phyloP scores from a whole-genome alignment of 2,329 filamentous ascomycete genomes.

The Penicillium hordei region DNA sequence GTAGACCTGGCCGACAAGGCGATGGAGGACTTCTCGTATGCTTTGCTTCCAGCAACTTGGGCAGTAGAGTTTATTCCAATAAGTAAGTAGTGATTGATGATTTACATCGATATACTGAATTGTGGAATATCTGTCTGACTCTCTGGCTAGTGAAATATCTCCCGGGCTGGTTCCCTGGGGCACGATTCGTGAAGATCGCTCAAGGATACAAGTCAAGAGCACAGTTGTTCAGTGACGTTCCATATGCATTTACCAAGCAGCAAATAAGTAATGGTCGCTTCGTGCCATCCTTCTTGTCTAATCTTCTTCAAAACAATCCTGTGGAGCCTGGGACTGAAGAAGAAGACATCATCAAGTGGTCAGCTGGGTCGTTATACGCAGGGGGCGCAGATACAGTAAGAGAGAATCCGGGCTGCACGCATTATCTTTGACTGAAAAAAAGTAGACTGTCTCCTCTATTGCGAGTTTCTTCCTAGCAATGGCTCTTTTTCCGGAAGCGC shows the following conservation, averaged over 20 bases:
- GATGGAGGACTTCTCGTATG: slow-evolving; percentile 45
- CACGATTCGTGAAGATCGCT: slow-evolving; percentile 45
- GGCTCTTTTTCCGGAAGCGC: slow-evolving; percentile 50
- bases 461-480: slow-evolving; percentile 52
- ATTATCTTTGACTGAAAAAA: background rate
- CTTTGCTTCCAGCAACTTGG: slow-evolving; percentile 45
- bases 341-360: slow-evolving; percentile 32
- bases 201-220: slow-evolving; percentile 32
- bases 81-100: slow-evolving; percentile 10
- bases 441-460: slow-evolving; percentile 43
- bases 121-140: background rate
- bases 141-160: slow-evolving; percentile 31
- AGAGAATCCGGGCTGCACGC: background rate
- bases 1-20: slow-evolving; percentile 43
- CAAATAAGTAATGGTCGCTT: slow-evolving; percentile 37
- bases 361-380: slow-evolving; percentile 43
- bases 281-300: slow-evolving; percentile 44
- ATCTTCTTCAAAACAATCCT: slow-evolving; percentile 37
- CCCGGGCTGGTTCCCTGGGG: slow-evolving; percentile 50
- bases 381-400: slow-evolving; percentile 46
- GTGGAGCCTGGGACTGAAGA: slow-evolving; percentile 27
- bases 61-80: slow-evolving; percentile 48
- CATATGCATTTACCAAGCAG: slow-evolving; percentile 46
- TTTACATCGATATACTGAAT: too few relatives aligned
- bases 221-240: slow-evolving; percentile 34